Percentiles rank a stretch among this genome's conserved stretches.
Conservation (phyloP, 1,139 yeast species). For the Geotrichum cucujoidarum region DNA sequence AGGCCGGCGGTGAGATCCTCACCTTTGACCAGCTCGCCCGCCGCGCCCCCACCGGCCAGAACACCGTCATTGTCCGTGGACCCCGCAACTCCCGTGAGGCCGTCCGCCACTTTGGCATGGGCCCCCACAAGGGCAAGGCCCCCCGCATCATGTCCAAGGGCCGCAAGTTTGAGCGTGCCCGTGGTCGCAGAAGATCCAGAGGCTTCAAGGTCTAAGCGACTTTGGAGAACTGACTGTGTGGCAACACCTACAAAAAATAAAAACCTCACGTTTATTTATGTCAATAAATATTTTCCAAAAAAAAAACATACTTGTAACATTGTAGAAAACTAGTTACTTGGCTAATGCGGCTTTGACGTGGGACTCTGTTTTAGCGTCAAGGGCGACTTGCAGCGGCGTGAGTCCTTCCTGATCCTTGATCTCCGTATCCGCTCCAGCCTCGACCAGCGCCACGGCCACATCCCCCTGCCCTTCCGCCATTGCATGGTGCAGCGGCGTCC, state of each 20-base stretch:
- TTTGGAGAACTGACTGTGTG: neutral
- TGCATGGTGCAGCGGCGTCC: conserved; percentile 90
- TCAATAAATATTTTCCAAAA: conserved; percentile 2
- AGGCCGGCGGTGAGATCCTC: conserved; percentile 99
- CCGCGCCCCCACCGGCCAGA: conserved; percentile 99
- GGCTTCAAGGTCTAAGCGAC: conserved; percentile 95
- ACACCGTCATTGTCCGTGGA: conserved; percentile 97
- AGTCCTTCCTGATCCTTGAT: conserved; percentile 49
- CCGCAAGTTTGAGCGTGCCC: conserved; percentile 99
- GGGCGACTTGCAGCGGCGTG: conserved; percentile 57
- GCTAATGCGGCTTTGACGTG: neutral
- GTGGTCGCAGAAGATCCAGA: conserved; percentile 99
- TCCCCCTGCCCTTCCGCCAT: conserved; percentile 89
- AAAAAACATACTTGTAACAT: neutral
- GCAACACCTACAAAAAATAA: neutral
- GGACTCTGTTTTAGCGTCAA: conserved; percentile 44
- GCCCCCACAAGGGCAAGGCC: conserved; percentile 99
- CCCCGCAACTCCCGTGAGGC: conserved; percentile 99
- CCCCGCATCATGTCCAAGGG: conserved; percentile 97
- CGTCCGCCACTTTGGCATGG: conserved; percentile 99
- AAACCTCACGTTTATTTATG: conserved; percentile 7
- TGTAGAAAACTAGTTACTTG: neutral
- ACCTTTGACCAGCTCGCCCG: conserved; percentile 98
- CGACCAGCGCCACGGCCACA: conserved; percentile 56
- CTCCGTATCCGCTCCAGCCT: conserved; percentile 61